A percentile compares a stretch with the other conserved stretches of the same genome.
phyloP scores from a whole-genome alignment of 345 rosid species.

The Trapa incisa region DNA sequence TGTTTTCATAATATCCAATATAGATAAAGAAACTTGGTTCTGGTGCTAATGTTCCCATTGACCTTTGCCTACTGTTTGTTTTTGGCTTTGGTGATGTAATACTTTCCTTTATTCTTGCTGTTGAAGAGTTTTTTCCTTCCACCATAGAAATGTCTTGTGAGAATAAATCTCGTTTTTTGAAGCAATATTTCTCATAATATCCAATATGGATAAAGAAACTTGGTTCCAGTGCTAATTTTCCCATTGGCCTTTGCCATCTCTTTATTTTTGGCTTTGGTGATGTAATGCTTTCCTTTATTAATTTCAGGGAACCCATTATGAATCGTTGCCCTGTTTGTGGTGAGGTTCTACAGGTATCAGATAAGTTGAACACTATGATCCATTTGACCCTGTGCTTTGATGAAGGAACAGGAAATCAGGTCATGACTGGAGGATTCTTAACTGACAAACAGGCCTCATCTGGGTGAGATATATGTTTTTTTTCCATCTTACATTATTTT shows the following conservation, averaged over 20 bases:
- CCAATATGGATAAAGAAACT: not conserved
- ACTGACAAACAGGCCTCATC: constrained; percentile 89
- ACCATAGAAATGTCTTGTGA: not conserved
- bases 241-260: not conserved
- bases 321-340: constrained; percentile 87
- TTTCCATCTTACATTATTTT: not conserved
- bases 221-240: constrained; percentile 1
- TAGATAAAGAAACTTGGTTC: not conserved
- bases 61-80: not conserved
- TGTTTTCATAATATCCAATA: not conserved
- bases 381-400: constrained; percentile 90
- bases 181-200: not conserved
- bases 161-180: not conserved
- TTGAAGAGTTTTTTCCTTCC: not conserved
- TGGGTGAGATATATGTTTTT: constrained; percentile 40
- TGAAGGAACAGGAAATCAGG: constrained; percentile 90
- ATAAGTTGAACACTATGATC: constrained; percentile 67
- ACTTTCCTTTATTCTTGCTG: not conserved
- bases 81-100: not conserved
- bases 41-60: constrained; percentile 1
- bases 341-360: constrained; percentile 55
- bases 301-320: constrained; percentile 63
- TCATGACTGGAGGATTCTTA: constrained; percentile 91
- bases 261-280: not conserved
- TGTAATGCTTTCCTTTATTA: not conserved